Evolutionary conservation across 2,329 filamentous ascomycete genomes (phyloP).

Genomic region (Tolypocladium guangdongense): DNA sequence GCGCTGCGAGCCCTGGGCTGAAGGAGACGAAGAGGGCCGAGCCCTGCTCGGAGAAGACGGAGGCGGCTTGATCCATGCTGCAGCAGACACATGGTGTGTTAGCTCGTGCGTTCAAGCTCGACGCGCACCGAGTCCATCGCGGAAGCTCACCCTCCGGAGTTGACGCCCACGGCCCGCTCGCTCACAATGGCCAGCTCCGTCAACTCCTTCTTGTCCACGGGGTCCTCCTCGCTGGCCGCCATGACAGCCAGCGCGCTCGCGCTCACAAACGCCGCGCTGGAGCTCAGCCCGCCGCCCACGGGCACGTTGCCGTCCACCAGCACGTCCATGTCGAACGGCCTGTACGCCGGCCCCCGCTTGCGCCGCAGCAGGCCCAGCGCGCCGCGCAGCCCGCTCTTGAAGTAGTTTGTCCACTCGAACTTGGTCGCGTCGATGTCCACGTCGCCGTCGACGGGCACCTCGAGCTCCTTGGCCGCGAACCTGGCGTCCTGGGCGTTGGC

Average conservation of each 20-base stretch:
- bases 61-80: constrained; percentile 95
- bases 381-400: constrained; percentile 81
- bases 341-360: constrained; percentile 50
- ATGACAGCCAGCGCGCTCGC: constrained; percentile 82
- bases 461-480: constrained; percentile 67
- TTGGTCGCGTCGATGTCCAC: constrained; percentile 76
- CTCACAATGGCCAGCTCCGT: constrained; percentile 91
- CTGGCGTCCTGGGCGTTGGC: constrained; percentile 67
- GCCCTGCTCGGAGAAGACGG: constrained; percentile 80
- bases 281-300: constrained; percentile 82
- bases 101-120: neutral
- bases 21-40: constrained; percentile 88
- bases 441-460: constrained; percentile 48
- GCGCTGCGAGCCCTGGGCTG: constrained; percentile 63
- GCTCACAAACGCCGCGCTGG: constrained; percentile 87
- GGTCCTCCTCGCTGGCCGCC: constrained; percentile 66
- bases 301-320: constrained; percentile 88
- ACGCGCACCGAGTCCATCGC: neutral
- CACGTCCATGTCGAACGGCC: constrained; percentile 67
- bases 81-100: neutral
- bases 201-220: constrained; percentile 82
- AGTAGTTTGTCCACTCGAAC: constrained; percentile 97
- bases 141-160: constrained; percentile 70
- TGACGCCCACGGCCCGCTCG: constrained; percentile 88
- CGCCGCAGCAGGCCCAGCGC: constrained; percentile 68